Percentiles rank a stretch among this genome's conserved stretches.
Conservation (phyloP, 139 green algal genomes). For the Tetradesmus lagerheimii region DNA sequence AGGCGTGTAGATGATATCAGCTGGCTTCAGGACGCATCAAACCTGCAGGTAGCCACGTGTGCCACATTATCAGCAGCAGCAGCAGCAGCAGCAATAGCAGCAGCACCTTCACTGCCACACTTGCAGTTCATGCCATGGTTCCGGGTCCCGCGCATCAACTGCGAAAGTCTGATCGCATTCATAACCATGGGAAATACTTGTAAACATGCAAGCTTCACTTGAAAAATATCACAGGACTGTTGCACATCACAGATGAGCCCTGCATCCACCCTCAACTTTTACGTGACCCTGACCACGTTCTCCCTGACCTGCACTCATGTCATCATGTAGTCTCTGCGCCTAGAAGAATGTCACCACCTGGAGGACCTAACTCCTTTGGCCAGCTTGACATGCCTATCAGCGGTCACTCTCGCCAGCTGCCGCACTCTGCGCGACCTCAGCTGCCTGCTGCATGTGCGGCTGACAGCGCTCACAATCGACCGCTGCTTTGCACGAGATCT, state of each 20-base stretch:
- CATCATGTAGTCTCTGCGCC: neutral
- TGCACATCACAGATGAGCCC: too few species aligned
- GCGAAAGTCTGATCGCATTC: too few species aligned
- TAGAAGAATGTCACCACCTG: conserved; percentile 14
- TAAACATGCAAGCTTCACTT: too few species aligned
- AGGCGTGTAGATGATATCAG: neutral
- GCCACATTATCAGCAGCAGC: neutral
- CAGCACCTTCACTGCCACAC: neutral
- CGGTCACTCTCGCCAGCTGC: neutral
- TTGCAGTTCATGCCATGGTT: neutral
- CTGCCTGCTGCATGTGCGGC: neutral
- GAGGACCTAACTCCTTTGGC: conserved; percentile 5
- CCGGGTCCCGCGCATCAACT: neutral
- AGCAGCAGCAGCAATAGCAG: neutral
- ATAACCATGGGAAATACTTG: too few species aligned
- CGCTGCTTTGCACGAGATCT: conserved; percentile 17
- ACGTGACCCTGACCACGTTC: too few species aligned
- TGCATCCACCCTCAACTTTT: too few species aligned
- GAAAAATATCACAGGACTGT: too few species aligned
- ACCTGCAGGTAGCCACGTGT: conserved; percentile 9
- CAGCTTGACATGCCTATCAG: neutral
- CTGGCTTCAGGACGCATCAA: neutral
- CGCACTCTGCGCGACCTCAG: neutral
- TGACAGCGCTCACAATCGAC: conserved; percentile 3
- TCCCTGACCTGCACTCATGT: neutral